Evolutionary conservation across 805 yeast species (phyloP), one percentile per base, ranked within the genome.

Genomic region (Pichia manshurica): DNA sequence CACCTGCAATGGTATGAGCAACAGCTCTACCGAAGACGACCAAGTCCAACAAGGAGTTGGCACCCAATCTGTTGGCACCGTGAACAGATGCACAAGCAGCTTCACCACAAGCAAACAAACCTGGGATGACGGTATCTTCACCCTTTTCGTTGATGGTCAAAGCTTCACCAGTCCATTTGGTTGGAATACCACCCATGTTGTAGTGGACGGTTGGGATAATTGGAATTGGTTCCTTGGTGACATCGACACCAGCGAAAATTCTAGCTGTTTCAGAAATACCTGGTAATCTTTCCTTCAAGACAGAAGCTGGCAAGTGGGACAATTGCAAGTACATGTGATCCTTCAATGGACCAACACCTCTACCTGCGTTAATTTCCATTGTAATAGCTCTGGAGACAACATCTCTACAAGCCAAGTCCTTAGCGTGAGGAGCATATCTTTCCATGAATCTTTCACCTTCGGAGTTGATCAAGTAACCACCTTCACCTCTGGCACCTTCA

Each of bases 401-500:
- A 68, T 91, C 99, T 77, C 99, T 85, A 53, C 95, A 89, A 50
- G 99, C 99, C 69, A 91, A 78, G 74, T 91, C 99, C 77, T 91
- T 93, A 57, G 98, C 98, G 46, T 90, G 85, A 56, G 99, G 99
- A 49, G 99, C 99, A 66, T 91, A 91, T 72, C 99, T 84, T 77
- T 91, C 99, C 99, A 91, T 91, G 71, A 91, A 91, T 71, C 99
- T 84, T 76, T 91, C 99, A 78, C 99, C 99, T 74, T 93, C 96
- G 58, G 89, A 80, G 79, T 91, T 91, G 55, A 91, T 78, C 68
- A 91, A 77, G 79, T 80, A 93, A 56, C 99, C 99, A 81, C 99
- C 99, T 77, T 93, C 99, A 79, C 99, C 99, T 78, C 99, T 86
- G 58, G 97, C 96, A 75, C 99, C 99, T 74, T 93, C 99, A 48